Conservation (phyloP, 331 rosid species). For the Malus hybrid region DNA sequence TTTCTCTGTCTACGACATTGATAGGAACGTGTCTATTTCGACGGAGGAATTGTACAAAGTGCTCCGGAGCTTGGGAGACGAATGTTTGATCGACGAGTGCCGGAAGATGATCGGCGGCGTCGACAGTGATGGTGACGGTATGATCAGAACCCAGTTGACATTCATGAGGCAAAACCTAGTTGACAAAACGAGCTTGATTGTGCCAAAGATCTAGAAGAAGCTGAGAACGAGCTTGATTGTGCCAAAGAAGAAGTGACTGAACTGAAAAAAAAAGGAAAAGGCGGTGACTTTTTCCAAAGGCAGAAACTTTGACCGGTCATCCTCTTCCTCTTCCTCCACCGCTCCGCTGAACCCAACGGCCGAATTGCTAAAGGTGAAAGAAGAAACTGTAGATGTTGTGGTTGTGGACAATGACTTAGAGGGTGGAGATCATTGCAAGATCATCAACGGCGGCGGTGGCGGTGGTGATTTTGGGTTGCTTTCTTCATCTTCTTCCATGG, state of each 20-base stretch:
- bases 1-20: slow-evolving; percentile 46
- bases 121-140: slow-evolving; percentile 77
- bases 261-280: neutral
- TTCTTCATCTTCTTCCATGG: slow-evolving; percentile 17
- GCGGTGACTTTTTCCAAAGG: neutral
- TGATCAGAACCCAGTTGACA: slow-evolving; percentile 20
- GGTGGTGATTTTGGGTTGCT: slow-evolving; percentile 5
- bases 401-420: neutral
- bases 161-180: neutral
- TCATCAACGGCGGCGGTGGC: neutral
- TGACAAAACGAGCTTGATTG: neutral
- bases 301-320: neutral
- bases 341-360: neutral
- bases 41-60: slow-evolving; percentile 76
- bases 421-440: neutral
- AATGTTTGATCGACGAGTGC: slow-evolving; percentile 70
- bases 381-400: neutral
- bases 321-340: slow-evolving; percentile 7
- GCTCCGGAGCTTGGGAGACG: slow-evolving; percentile 61
- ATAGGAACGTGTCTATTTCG: slow-evolving; percentile 68
- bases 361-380: neutral
- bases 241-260: slow-evolving; percentile 19
- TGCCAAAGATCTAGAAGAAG: neutral
- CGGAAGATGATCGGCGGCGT: slow-evolving; percentile 71
- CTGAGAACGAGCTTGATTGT: neutral